Base-by-base conservation (phyloP, 768 basidiomycete species). In the Chalciporus pseudorubinellus region DNA sequence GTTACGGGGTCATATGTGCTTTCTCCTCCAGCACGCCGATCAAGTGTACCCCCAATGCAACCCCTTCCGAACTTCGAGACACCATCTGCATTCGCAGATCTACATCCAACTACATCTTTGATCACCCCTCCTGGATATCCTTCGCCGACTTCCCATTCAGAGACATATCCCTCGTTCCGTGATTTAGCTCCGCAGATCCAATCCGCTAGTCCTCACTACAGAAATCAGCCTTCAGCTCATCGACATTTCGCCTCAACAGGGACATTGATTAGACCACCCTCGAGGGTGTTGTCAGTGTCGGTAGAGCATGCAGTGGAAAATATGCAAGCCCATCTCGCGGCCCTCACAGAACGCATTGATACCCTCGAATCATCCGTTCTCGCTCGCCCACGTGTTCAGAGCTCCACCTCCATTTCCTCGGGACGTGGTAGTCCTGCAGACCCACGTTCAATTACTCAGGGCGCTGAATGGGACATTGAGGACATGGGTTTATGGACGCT, bases 401-500 rank as follows among this genome's bases (percentile, higher is more conserved):
- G 70, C 24, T 75, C 81, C 3, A 69, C 72, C 18, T 73, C 76
- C 48, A 66, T 66, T 22, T 62, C 68, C 24, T 72, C 71, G 29
- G 71, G 75, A 41, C 70, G 75, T n/a, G 71, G 72, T 29, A 79
- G 77, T 31, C 77, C 78, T 6, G 60, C 72, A 29, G 64, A 67
- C 36, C 60, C 70, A 3, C 64, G 63, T 29, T 39, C 51, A 9
- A 45, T 48, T 28, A 26, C 53, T 49, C 69, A 66, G 28, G 53
- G 31, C 11, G 67, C 69, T 28, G 68, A 75, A 18, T 89, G 85
- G 84, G 85, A 90, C 63, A 62, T 88, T n/a, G 80, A 89, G 44
- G 88, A 92, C 63, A 74, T 92, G 64, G 91, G 91, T 42, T 78
- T 92, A 74, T 93, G 91, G 91, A 81, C 90, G 7, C 59, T 85